A percentile compares a stretch with the other conserved stretches of the same genome.
phyloP scores from a whole-genome alignment of 495 filamentous ascomycete species.

The Podospora pseudoanserina region DNA sequence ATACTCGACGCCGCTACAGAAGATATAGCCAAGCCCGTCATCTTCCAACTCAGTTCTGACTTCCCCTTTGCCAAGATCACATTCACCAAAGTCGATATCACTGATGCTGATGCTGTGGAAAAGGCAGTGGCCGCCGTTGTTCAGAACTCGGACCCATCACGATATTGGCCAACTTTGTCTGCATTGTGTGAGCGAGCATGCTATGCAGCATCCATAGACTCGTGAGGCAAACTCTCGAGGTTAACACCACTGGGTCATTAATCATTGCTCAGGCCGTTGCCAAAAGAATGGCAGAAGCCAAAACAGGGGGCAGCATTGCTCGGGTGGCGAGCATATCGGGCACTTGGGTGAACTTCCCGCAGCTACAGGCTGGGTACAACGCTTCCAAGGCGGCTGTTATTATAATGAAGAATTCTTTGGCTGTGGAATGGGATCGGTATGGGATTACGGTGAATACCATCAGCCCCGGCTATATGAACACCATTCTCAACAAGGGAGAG shows the following conservation, averaged over 20 bases:
- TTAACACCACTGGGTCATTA: not conserved
- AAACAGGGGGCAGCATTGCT: not conserved
- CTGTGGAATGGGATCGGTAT: not conserved
- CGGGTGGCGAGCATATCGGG: not conserved
- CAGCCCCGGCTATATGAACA: not conserved
- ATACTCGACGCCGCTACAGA: too few species aligned
- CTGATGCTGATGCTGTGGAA: too few species aligned
- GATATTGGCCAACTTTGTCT: too few species aligned
- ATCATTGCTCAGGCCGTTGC: not conserved
- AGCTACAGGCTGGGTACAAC: not conserved
- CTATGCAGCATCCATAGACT: not conserved
- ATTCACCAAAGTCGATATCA: too few species aligned
- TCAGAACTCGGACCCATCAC: too few species aligned
- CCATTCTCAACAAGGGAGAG: not conserved
- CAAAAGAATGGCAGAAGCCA: not conserved
- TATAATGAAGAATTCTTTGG: not conserved
- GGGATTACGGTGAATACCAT: not conserved
- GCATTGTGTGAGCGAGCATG: too few species aligned
- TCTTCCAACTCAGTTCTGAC: too few species aligned
- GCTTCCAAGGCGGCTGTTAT: not conserved
- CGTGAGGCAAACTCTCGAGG: not conserved
- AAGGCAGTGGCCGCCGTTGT: too few species aligned
- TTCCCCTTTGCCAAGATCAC: too few species aligned
- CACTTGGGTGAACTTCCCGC: not conserved
- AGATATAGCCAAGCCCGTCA: too few species aligned